Percentiles rank a stretch among this genome's conserved stretches.
Evolutionary conservation across 2,329 filamentous ascomycete genomes (phyloP).

Genomic region (Neofusicoccum ribis): DNA sequence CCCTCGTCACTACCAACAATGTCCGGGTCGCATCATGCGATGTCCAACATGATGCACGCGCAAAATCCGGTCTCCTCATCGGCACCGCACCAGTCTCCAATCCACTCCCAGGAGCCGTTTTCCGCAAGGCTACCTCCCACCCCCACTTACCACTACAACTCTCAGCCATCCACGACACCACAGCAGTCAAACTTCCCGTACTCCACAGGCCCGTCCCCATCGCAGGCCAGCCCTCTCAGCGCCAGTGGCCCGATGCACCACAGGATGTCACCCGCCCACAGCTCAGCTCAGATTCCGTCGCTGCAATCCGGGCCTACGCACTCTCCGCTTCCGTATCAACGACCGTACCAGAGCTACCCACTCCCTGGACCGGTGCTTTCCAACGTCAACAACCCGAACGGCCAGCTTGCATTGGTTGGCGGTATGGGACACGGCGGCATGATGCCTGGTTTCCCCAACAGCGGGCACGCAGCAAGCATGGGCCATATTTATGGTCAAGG

Average conservation of each 20-base stretch:
- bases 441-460: conserved; percentile 58
- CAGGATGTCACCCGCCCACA: conserved; percentile 55
- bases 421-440: conserved; percentile 55
- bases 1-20: conserved; percentile 50
- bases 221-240: conserved; percentile 52
- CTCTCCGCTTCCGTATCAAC: conserved; percentile 49
- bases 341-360: conserved; percentile 49
- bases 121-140: conserved; percentile 58
- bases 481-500: conserved; percentile 59
- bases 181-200: conserved; percentile 51
- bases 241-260: conserved; percentile 44
- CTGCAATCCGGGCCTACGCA: conserved; percentile 52
- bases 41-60: conserved; percentile 48
- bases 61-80: conserved; percentile 41
- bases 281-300: conserved; percentile 44
- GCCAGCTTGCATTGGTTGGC: conserved; percentile 70
- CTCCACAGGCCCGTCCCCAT: conserved; percentile 50
- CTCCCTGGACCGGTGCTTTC: conserved; percentile 72
- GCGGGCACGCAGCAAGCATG: conserved; percentile 63
- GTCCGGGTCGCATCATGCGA: conserved; percentile 48
- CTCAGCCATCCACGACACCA: conserved; percentile 55
- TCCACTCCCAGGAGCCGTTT: conserved; percentile 61
- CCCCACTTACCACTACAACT: conserved; percentile 60
- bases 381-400: conserved; percentile 73
- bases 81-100: conserved; percentile 49